Evolutionary conservation across 139 green algal genomes (phyloP).

Genomic region (Chlorella sp.): DNA sequence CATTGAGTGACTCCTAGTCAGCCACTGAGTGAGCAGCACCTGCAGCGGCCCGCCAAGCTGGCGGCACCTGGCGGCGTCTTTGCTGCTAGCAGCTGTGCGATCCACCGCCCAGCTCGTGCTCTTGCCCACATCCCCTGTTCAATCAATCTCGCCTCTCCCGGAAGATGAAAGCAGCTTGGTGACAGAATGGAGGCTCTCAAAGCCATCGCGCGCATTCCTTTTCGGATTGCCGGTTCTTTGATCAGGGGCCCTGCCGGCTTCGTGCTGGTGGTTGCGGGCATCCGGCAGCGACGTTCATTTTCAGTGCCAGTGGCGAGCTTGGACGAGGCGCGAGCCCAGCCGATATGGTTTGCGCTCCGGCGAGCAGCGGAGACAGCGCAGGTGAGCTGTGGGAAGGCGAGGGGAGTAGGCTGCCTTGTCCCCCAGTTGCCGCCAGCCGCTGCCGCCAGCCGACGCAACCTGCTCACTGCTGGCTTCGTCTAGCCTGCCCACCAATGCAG

Average conservation of each 20-base stretch:
- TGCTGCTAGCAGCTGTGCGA: no score
- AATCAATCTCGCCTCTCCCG: no score
- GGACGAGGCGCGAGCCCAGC: conserved; percentile 40
- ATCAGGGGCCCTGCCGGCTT: not conserved
- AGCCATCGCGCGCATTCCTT: not conserved
- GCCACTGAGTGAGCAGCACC: no score
- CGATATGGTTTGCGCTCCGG: conserved; percentile 43
- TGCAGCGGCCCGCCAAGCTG: no score
- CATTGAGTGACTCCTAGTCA: no score
- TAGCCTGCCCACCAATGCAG: not conserved
- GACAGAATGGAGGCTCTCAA: not conserved
- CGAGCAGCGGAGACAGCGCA: conserved; percentile 33
- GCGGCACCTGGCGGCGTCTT: no score
- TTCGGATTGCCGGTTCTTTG: not conserved
- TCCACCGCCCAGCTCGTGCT: no score
- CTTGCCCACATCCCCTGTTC: no score
- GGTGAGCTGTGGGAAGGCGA: not conserved
- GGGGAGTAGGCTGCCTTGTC: no score
- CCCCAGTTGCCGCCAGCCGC: not conserved
- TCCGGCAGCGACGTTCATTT: not conserved
- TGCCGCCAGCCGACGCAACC: not conserved
- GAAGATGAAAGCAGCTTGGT: no score
- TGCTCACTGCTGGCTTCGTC: not conserved
- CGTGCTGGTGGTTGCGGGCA: not conserved
- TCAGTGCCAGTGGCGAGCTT: conserved; percentile 41